These are phyloP conservation scores for Phytophthora fragariaefolia DNA, from an alignment of 352 stramenopile genomes.

Conservation along the genomic window DNA sequence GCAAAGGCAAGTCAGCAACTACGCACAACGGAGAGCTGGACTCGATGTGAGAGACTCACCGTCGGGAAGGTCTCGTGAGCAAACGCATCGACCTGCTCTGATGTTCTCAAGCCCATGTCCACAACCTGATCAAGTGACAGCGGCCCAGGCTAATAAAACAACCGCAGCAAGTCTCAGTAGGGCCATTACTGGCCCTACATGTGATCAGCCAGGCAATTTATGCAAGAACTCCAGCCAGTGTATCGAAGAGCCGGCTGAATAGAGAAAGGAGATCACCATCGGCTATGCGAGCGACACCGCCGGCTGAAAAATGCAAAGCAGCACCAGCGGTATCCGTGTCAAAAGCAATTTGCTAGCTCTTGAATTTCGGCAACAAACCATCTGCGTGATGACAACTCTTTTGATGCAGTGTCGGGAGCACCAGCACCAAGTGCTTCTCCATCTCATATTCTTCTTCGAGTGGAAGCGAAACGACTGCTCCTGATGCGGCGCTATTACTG, in stretches of 20 bases:
- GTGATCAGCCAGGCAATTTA: neutral
- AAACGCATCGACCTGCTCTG: neutral
- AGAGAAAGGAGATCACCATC: conserved; percentile 3
- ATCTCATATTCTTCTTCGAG: neutral
- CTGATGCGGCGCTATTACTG: neutral
- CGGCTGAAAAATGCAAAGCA: neutral
- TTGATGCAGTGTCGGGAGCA: neutral
- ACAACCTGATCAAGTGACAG: neutral
- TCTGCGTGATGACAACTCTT: neutral
- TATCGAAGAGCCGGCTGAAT: neutral
- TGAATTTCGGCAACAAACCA: neutral
- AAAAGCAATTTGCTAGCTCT: neutral
- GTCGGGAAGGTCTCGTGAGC: neutral
- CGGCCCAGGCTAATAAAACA: neutral
- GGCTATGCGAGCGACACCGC: conserved; percentile 9
- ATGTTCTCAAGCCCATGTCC: neutral
- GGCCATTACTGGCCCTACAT: neutral
- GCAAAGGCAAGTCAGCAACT: neutral
- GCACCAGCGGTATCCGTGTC: neutral
- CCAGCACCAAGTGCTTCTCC: neutral
- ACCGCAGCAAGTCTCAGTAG: neutral
- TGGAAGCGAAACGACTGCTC: neutral
- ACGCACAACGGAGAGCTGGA: neutral
- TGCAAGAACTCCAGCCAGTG: conserved; percentile 3
- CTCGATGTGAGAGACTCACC: conserved; percentile 2